Evolutionary conservation across 192 early-diverging fungal genomes (phyloP).

Genomic region (Coemansia sp.): DNA sequence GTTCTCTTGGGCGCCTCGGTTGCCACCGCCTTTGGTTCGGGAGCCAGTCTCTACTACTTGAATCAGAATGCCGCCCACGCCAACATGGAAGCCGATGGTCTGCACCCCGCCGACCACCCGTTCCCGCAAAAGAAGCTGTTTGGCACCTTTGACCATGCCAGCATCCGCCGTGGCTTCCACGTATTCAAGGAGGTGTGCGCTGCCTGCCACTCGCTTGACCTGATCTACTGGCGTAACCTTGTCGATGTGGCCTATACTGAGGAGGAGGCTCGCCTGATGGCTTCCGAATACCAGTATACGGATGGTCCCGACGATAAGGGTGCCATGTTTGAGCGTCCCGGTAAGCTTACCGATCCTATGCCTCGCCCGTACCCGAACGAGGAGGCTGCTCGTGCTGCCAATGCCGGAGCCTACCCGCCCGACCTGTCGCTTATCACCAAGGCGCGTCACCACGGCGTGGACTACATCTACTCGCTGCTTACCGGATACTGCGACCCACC

Average conservation of each 20-base stretch:
- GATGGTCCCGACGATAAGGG: slow-evolving; percentile 94
- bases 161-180: slow-evolving; percentile 97
- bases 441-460: slow-evolving; percentile 92
- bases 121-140: slow-evolving; percentile 83
- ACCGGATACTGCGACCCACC: slow-evolving; percentile 95
- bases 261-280: slow-evolving; percentile 92
- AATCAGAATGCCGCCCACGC: slow-evolving; percentile 62
- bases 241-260: slow-evolving; percentile 93
- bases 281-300: slow-evolving; percentile 85
- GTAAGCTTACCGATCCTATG: slow-evolving; percentile 91
- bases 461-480: slow-evolving; percentile 95
- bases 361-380: slow-evolving; percentile 94
- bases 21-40: slow-evolving; percentile 61
- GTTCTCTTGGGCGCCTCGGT: slow-evolving; percentile 51
- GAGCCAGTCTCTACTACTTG: slow-evolving; percentile 53
- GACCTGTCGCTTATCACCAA: slow-evolving; percentile 94
- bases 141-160: slow-evolving; percentile 90
- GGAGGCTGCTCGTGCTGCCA: slow-evolving; percentile 93
- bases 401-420: slow-evolving; percentile 93
- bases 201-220: slow-evolving; percentile 95
- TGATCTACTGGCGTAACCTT: slow-evolving; percentile 92
- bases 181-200: slow-evolving; percentile 99
- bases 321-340: slow-evolving; percentile 90
- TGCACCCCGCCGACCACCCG: slow-evolving; percentile 86
- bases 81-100: slow-evolving; percentile 87